These are phyloP conservation scores for Epichloe sibirici DNA, from an alignment of 2,329 filamentous ascomycete genomes.

Conservation along the genomic window DNA sequence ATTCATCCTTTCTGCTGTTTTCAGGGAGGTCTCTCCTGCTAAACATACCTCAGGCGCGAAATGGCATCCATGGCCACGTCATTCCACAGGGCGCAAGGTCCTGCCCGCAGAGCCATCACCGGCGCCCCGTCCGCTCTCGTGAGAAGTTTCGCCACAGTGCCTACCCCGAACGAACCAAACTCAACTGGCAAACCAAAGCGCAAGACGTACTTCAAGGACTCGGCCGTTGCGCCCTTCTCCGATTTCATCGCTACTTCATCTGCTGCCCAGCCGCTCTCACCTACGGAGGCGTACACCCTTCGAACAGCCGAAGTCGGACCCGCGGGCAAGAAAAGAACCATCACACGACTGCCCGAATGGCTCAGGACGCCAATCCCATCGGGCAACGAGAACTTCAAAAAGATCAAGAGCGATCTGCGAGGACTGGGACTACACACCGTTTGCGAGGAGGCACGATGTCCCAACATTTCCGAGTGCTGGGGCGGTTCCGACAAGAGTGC, in stretches of 20 bases:
- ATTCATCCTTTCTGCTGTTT: not conserved
- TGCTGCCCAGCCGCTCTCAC: conserved; percentile 29
- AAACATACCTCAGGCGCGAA: not conserved
- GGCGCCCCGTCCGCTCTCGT: conserved; percentile 16
- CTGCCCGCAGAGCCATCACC: conserved; percentile 28
- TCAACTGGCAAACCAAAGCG: conserved; percentile 16
- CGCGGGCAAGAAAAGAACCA: conserved; percentile 47
- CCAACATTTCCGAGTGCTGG: conserved; percentile 98
- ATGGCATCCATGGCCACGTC: conserved; percentile 27
- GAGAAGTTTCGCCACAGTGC: conserved; percentile 36
- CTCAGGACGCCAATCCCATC: conserved; percentile 90
- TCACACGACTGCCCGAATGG: conserved; percentile 77
- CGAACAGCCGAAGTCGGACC: conserved; percentile 54
- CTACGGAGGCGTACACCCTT: conserved; percentile 45
- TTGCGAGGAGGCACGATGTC: conserved; percentile 93
- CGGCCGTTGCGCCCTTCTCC: conserved; percentile 41
- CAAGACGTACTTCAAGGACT: conserved; percentile 48
- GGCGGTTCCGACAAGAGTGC: conserved; percentile 78
- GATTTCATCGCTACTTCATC: conserved; percentile 40
- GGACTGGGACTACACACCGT: conserved; percentile 88
- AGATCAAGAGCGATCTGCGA: conserved; percentile 85
- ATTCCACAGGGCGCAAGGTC: conserved; percentile 29
- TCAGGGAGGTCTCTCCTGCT: not conserved
- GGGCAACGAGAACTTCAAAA: conserved; percentile 73
- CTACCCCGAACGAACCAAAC: conserved; percentile 16